These are phyloP conservation scores for Lentinus tigrinus DNA, from an alignment of 768 basidiomycete species.

Conservation along the genomic window DNA sequence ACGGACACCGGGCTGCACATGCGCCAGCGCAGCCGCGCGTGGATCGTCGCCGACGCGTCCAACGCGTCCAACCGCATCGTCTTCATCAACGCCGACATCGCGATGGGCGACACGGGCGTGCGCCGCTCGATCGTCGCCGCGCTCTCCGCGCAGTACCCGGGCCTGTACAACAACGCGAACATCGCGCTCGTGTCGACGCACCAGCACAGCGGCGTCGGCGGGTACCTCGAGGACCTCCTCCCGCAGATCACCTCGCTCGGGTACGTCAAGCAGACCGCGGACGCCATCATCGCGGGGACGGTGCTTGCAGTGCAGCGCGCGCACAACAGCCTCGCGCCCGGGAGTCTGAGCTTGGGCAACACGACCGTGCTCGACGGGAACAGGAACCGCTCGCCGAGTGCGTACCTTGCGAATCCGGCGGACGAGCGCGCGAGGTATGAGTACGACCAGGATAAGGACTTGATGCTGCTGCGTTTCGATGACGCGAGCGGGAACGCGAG, in stretches of 20 bases:
- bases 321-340: slow-evolving; percentile 58
- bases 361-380: slow-evolving; percentile 68
- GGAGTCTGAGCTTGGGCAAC: slow-evolving; percentile 63
- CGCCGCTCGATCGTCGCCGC: slow-evolving; percentile 64
- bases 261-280: slow-evolving; percentile 68
- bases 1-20: slow-evolving; percentile 76
- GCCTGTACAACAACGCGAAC: slow-evolving; percentile 67
- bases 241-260: slow-evolving; percentile 76
- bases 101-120: slow-evolving; percentile 78
- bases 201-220: slow-evolving; percentile 75
- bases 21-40: slow-evolving; percentile 76
- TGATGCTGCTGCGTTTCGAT: slow-evolving; percentile 67
- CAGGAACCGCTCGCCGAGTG: slow-evolving; percentile 72
- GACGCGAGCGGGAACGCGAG: slow-evolving; percentile 55
- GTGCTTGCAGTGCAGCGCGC: slow-evolving; percentile 69
- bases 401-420: slow-evolving; percentile 74
- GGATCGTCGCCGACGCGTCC: slow-evolving; percentile 65
- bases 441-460: slow-evolving; percentile 72
- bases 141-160: slow-evolving; percentile 56
- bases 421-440: slow-evolving; percentile 66
- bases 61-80: slow-evolving; percentile 59
- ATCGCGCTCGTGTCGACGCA: slow-evolving; percentile 77
- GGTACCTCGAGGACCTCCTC: slow-evolving; percentile 75
- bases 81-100: slow-evolving; percentile 82
- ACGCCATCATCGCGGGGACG: slow-evolving; percentile 70